Evolutionary conservation across 345 rosid genomes (phyloP).

Genomic region (Noccaea caerulescens): DNA sequence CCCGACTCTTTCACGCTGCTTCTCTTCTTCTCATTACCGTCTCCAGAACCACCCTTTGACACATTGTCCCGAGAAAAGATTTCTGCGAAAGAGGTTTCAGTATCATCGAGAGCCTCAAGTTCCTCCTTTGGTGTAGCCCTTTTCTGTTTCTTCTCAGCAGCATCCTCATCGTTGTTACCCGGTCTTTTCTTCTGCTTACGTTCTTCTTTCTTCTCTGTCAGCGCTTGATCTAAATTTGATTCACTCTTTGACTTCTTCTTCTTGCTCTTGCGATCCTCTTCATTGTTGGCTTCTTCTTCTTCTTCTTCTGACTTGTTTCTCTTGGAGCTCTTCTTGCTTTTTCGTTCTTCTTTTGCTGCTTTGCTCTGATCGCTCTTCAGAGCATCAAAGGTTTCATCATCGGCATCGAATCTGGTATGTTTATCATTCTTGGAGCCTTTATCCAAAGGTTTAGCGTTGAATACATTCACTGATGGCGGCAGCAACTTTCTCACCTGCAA

Average conservation of each 20-base stretch:
- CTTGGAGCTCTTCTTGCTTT: slow-evolving; percentile 43
- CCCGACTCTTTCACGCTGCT: slow-evolving; percentile 38
- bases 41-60: slow-evolving; percentile 33
- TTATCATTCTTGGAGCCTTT: slow-evolving; percentile 47
- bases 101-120: slow-evolving; percentile 63
- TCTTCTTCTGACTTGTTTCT: slow-evolving; percentile 28
- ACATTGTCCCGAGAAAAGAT: slow-evolving; percentile 45
- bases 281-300: slow-evolving; percentile 13
- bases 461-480: slow-evolving; percentile 63
- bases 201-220: slow-evolving; percentile 11
- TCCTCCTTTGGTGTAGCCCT: slow-evolving; percentile 42
- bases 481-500: slow-evolving; percentile 62
- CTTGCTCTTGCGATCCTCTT: slow-evolving; percentile 30
- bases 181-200: slow-evolving; percentile 18
- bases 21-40: slow-evolving; percentile 37
- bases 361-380: slow-evolving; percentile 25
- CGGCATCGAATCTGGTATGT: slow-evolving; percentile 33
- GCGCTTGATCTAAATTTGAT: background rate
- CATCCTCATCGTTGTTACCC: slow-evolving; percentile 21
- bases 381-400: slow-evolving; percentile 40
- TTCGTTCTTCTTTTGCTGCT: slow-evolving; percentile 31
- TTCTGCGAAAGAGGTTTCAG: slow-evolving; percentile 66
- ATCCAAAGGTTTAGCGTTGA: slow-evolving; percentile 72
- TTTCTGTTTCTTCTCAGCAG: slow-evolving; percentile 43
- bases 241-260: slow-evolving; percentile 43